These are phyloP conservation scores for Lachancea sp. DNA, from an alignment of 805 yeast species.

Conservation along the genomic window DNA sequence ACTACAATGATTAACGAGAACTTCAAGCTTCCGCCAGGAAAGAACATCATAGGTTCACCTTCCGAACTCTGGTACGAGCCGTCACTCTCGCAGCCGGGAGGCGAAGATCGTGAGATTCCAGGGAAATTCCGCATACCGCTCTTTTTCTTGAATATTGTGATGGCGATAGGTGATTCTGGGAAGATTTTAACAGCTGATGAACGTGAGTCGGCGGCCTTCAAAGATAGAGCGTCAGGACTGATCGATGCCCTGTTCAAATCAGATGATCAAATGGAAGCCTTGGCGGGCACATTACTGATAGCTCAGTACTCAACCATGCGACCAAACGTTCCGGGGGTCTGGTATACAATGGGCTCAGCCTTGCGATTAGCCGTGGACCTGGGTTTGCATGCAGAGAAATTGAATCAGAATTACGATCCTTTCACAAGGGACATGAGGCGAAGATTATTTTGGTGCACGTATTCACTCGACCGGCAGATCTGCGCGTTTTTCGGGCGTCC, in stretches of 20 bases:
- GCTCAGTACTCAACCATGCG: conserved; percentile 77
- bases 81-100: conserved; percentile 18
- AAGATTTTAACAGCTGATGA: conserved; percentile 62
- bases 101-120: conserved; percentile 50
- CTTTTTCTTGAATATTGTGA: conserved; percentile 67
- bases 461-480: conserved; percentile 77
- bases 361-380: conserved; percentile 74
- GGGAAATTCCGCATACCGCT: conserved; percentile 44
- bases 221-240: conserved; percentile 55
- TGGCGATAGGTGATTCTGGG: conserved; percentile 75
- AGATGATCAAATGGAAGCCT: conserved; percentile 56
- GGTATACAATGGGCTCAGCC: conserved; percentile 83
- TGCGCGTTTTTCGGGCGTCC: conserved; percentile 86
- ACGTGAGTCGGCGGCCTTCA: conserved; percentile 62
- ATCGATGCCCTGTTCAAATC: conserved; percentile 53
- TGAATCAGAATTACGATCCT: conserved; percentile 40
- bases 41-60: not conserved
- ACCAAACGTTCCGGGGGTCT: conserved; percentile 86
- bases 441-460: conserved; percentile 83
- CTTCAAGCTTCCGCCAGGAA: conserved; percentile 22
- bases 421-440: conserved; percentile 63
- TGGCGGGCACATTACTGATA: conserved; percentile 65
- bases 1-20: conserved; percentile 41
- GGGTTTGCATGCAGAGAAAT: conserved; percentile 69
- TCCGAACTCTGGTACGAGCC: conserved; percentile 17